Conservation (phyloP, 2,329 filamentous ascomycete genomes). For the Aureobasidium vineae region DNA sequence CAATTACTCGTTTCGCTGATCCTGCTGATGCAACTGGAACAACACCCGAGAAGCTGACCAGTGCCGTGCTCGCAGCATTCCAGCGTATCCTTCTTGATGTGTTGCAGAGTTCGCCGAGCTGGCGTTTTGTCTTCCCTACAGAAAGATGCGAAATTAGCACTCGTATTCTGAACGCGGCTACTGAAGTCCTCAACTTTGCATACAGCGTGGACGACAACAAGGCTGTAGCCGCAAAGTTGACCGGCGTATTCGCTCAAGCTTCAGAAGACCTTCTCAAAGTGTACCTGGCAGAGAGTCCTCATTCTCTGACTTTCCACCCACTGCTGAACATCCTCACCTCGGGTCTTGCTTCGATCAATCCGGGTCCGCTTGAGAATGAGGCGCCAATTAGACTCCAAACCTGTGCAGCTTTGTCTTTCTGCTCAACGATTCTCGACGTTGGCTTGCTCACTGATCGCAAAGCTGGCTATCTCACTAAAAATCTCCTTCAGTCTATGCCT, state of each 20-base stretch:
- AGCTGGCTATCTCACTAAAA: conserved; percentile 61
- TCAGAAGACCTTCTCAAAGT: conserved; percentile 74
- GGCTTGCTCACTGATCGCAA: conserved; percentile 63
- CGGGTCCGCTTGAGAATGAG: conserved; percentile 25
- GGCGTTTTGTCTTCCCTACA: conserved; percentile 71
- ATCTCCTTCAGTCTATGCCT: conserved; percentile 77
- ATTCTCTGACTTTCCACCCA: conserved; percentile 72
- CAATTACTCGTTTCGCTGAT: conserved; percentile 49
- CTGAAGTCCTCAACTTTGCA: conserved; percentile 67
- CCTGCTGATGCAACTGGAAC: conserved; percentile 59
- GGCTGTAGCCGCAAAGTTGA: conserved; percentile 52
- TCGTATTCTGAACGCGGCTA: conserved; percentile 66
- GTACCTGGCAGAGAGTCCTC: conserved; percentile 68
- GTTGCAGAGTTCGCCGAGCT: conserved; percentile 80
- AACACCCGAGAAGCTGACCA: conserved; percentile 74
- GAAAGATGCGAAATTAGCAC: conserved; percentile 68
- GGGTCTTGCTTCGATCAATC: conserved; percentile 40
- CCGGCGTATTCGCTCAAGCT: conserved; percentile 65
- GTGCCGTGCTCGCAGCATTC: conserved; percentile 68
- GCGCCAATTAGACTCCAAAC: conserved; percentile 49
- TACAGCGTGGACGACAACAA: conserved; percentile 69
- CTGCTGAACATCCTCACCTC: conserved; percentile 68
- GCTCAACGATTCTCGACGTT: conserved; percentile 67
- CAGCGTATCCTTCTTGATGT: conserved; percentile 75
- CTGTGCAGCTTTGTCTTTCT: conserved; percentile 62